These are phyloP conservation scores for Aspergillus sp. DNA, from an alignment of 2,329 filamentous ascomycete species.

Conservation along the genomic window DNA sequence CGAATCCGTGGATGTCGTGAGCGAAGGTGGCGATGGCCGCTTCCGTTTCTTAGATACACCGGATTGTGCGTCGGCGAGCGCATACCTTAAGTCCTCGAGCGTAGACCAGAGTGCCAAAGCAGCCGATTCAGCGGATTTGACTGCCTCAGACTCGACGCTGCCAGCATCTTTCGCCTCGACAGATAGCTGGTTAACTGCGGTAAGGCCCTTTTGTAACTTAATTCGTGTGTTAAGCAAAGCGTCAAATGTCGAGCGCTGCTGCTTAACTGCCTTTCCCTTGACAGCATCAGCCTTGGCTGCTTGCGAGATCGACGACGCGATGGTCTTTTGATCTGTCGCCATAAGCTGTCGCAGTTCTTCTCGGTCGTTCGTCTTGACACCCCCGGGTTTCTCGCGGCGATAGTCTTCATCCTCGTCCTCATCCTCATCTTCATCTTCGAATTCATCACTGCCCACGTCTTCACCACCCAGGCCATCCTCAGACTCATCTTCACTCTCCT, in stretches of 20 bases:
- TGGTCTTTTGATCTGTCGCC: constrained; percentile 57
- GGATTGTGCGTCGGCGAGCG: constrained; percentile 30
- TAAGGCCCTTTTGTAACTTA: constrained; percentile 81
- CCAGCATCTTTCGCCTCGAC: constrained; percentile 33
- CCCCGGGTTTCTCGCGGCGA: constrained; percentile 26
- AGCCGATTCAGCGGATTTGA: constrained; percentile 76
- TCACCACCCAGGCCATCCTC: constrained; percentile 4
- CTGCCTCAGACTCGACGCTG: constrained; percentile 34
- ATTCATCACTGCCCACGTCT: constrained; percentile 15
- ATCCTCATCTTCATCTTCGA: constrained; percentile 21
- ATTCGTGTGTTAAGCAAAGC: constrained; percentile 83
- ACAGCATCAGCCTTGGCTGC: constrained; percentile 68
- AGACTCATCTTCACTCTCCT: constrained; percentile 18
- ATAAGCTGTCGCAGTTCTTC: constrained; percentile 60
- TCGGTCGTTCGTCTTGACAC: constrained; percentile 33
- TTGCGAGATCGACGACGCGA: constrained; percentile 56
- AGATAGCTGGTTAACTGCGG: constrained; percentile 68
- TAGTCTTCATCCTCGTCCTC: constrained; percentile 17
- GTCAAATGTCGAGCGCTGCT: constrained; percentile 79
- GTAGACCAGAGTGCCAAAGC: constrained; percentile 79
- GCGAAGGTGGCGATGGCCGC: constrained; percentile 41
- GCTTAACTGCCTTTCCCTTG: constrained; percentile 79
- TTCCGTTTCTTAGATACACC: constrained; percentile 39
- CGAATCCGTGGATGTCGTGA: constrained; percentile 49
- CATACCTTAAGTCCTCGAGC: constrained; percentile 38